A percentile compares a stretch with the other conserved stretches of the same genome.
Evolutionary conservation across 2,329 filamentous ascomycete species (phyloP).

Genomic region (Colletotrichum sp.): DNA sequence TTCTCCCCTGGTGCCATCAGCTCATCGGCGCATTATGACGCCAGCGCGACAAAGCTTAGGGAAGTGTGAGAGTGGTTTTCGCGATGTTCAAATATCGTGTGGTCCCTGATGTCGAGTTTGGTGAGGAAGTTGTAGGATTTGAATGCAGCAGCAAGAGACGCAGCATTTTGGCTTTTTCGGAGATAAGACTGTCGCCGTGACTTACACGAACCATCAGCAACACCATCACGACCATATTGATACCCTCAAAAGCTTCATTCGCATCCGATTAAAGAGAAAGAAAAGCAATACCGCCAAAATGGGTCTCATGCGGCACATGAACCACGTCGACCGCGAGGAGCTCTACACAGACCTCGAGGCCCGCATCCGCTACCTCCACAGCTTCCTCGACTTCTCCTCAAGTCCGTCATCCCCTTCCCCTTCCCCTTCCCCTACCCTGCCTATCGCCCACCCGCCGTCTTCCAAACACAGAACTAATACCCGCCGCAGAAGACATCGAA

Average conservation of each 20-base stretch:
- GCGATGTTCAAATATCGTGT: slow-evolving; percentile 10
- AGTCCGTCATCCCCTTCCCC: slow-evolving; percentile 51
- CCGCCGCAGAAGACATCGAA: slow-evolving; percentile 69
- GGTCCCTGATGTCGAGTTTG: not conserved
- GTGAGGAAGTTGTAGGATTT: rapidly evolving
- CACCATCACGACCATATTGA: not conserved
- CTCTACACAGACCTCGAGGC: slow-evolving; percentile 75
- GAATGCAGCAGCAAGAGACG: not conserved
- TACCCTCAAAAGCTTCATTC: no score
- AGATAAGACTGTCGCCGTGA: not conserved
- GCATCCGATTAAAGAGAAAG: not conserved
- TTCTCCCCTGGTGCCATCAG: not conserved
- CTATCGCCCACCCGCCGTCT: no score
- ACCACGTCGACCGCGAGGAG: slow-evolving; percentile 73
- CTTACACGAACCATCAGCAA: not conserved
- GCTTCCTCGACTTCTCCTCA: slow-evolving; percentile 76
- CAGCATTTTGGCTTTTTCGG: not conserved
- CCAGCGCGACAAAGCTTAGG: not conserved
- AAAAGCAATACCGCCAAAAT: not conserved
- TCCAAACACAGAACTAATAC: no score
- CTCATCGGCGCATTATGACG: slow-evolving; percentile 19
- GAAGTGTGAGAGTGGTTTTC: not conserved
- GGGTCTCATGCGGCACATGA: slow-evolving; percentile 31
- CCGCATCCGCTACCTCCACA: slow-evolving; percentile 74
- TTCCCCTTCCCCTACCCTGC: not conserved